phyloP scores from a whole-genome alignment of 2,329 filamentous ascomycete species.

The Aplosporella prunicola region DNA sequence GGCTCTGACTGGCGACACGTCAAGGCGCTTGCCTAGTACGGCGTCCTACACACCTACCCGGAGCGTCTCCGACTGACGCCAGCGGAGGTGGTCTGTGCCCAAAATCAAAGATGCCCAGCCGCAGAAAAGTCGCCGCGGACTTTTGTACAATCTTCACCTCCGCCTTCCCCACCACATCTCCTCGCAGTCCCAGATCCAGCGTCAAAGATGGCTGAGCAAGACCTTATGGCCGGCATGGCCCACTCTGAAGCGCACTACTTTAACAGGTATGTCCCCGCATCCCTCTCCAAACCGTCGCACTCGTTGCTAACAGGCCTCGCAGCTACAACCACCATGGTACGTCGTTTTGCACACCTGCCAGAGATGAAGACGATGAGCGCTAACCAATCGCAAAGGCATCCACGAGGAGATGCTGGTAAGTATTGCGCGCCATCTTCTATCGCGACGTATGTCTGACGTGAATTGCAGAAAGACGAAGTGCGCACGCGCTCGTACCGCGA shows the following conservation, averaged over 20 bases:
- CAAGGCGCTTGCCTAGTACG: too few species aligned
- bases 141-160: constrained; percentile 1
- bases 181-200: not conserved
- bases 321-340: constrained; percentile 98
- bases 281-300: constrained; percentile 12
- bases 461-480: constrained; percentile 85
- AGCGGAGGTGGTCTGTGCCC: constrained; percentile 1
- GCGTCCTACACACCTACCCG: too few species aligned
- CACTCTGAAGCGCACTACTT: constrained; percentile 99
- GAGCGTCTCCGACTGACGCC: too few species aligned
- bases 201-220: constrained; percentile 11
- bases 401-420: constrained; percentile 97
- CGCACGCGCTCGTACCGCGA: constrained; percentile 95
- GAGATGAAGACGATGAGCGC: not conserved
- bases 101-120: constrained; percentile 7
- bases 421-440: constrained; percentile 21
- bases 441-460: constrained; percentile 5
- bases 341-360: too few species aligned
- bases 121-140: constrained; percentile 9
- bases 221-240: constrained; percentile 57
- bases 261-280: constrained; percentile 62
- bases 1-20: too few species aligned
- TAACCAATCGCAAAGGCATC: constrained; percentile 52
- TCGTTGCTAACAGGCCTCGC: constrained; percentile 30
- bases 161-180: not conserved